Evolutionary conservation across 768 basidiomycete genomes (phyloP), one percentile per base, ranked within the genome.

Genomic region (Chalciporus pseudorubinellus): DNA sequence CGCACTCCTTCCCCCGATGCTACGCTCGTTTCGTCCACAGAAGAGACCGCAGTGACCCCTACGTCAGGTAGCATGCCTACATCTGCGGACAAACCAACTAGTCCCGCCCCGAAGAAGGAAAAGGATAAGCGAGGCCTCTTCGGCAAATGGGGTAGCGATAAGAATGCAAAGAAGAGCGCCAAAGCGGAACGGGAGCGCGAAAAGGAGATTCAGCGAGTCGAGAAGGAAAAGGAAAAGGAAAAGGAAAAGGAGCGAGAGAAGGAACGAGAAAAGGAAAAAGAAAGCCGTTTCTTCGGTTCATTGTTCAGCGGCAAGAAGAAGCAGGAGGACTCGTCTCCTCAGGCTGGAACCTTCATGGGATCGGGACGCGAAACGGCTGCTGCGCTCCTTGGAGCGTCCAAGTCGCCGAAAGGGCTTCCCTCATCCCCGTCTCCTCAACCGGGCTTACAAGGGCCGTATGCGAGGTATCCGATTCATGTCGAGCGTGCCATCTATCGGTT

Each of bases 401-500:
- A 89, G 68, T 85, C 87, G 7, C 84, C 87, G 12, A 92, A 89
- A 69, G 71, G 74, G 24, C 74, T 82, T 55, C 74, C 76, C 20
- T 77, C 84, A 0, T 82, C 87, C 8, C 72, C 80, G 4, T 85
- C 87, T 11, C 84, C 88, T 12, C 64, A 70, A 21, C 68, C 59
- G 11, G 63, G 74, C 40, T 50, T 71, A 28, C 62, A 66, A 16
- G 75, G 74, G 22, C 63, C 68, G 39, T 86, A 80, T 58, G 77
- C 95, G 45, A 83, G 97, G 58, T 95, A 98, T 66, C 97, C 97
- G 9, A 98, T 99, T 53, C 97, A 99, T 63, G 97, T 99, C 56
- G 97, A 99, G 68, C 83, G 97, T 29, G 97, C 97, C 3, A 95
- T 99, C 42, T 99, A 99, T 72, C 80, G 97, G 53, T 76, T 99